Evolutionary conservation across 2,329 filamentous ascomycete genomes (phyloP).

Genomic region (Zelopaecilomyces penicillatus): DNA sequence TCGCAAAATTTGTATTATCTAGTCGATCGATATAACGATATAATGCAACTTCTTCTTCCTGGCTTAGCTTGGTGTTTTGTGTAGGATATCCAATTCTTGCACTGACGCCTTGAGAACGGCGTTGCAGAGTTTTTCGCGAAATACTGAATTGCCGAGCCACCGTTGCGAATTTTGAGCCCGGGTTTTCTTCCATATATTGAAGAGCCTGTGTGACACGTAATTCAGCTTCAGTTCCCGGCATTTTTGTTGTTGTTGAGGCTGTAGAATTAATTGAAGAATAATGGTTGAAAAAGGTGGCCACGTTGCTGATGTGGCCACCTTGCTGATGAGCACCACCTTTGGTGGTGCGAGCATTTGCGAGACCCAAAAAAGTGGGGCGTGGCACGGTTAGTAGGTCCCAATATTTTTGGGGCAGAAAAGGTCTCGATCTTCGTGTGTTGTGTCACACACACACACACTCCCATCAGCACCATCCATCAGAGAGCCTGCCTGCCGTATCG

Average conservation of each 20-base stretch:
- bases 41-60: slow-evolving; percentile 5
- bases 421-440: no score
- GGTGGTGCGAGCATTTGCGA: neutral
- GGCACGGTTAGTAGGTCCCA: neutral
- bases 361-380: slow-evolving; percentile 2
- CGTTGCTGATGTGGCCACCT: neutral
- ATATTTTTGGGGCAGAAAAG: no score
- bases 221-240: no score
- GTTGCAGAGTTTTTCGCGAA: neutral
- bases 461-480: no score
- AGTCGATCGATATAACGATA: slow-evolving; percentile 3
- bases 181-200: neutral
- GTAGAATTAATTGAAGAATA: neutral
- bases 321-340: slow-evolving; percentile 4
- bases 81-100: neutral
- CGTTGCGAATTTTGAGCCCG: neutral
- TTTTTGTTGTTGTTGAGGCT: no score
- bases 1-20: slow-evolving; percentile 3
- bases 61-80: neutral
- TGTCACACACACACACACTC: no score
- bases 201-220: neutral
- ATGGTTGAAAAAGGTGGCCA: neutral
- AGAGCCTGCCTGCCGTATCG: no score
- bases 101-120: neutral
- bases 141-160: neutral